Evolutionary conservation across 192 early-diverging fungal species (phyloP), one percentile per base, ranked within the genome.

Genomic region (Mortierella antarctica): DNA sequence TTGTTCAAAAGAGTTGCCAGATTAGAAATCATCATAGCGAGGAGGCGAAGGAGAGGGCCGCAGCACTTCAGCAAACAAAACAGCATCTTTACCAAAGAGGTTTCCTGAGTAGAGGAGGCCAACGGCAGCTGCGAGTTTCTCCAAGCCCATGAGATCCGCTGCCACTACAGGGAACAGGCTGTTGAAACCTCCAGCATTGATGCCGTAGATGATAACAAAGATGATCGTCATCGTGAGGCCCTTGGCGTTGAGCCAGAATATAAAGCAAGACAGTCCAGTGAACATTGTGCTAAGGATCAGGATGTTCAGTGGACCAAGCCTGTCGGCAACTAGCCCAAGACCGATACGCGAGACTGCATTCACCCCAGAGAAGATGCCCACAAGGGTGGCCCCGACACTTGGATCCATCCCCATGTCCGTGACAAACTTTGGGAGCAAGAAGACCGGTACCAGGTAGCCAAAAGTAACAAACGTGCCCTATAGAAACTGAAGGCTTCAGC

Each of bases 311-410:
- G 85, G 83, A 13, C 87, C 87, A 51, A 73, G 48, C 20, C 44
- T 61, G 53, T 88, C 85, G 17, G 74, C 84, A 21, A 82, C 71
- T n/a, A 69, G 67, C 0, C 86, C 86, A 1, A 75, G 61, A 7
- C 66, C 53, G 41, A 88, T 82, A 14, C 86, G 79, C 0, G 84
- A 72, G 0, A 83, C 54, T 12, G 86, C 86, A 67, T 88, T 88
- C 21, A 83, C 45, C n/a, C 83, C 86, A 13, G 83, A 82, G 70
- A 84, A 75, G 48, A 83, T 62, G 1, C 84, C 71, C 7, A 84
- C 81, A 1, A 88, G 72, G n/a, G 66, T 79, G 3, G 84, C 69
- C 5, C 84, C 84, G 11, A 70, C 52, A 18, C 62, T 60, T 6
- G 75, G 71, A 14, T 74, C 71, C 53, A 85, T 55, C 2, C 81